These are phyloP conservation scores for Flagelloscypha sp. DNA, from an alignment of 768 basidiomycete species.

Conservation along the genomic window DNA sequence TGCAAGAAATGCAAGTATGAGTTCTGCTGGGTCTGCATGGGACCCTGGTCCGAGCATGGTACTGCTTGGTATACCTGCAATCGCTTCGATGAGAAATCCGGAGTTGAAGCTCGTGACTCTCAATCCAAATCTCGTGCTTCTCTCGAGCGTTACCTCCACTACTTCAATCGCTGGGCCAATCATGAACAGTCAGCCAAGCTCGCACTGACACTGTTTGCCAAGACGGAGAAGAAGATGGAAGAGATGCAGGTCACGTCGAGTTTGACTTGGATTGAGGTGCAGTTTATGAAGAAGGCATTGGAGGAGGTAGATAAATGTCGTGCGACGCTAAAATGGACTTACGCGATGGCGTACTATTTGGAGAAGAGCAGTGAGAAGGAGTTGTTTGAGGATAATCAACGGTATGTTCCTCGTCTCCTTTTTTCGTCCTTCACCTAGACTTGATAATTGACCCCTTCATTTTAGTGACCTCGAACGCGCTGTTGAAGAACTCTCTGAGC, in stretches of 20 bases:
- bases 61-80: conserved; percentile 98
- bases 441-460: background rate
- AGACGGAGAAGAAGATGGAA: conserved; percentile 99
- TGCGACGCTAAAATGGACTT: conserved; percentile 98
- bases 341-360: conserved; percentile 98
- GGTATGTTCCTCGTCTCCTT: conserved; percentile 33
- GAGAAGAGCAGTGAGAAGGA: conserved; percentile 87
- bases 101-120: conserved; percentile 82
- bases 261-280: conserved; percentile 96
- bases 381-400: conserved; percentile 95
- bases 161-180: conserved; percentile 99
- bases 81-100: conserved; percentile 88
- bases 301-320: conserved; percentile 86
- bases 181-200: conserved; percentile 99
- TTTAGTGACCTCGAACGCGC: conserved; percentile 85
- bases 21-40: conserved; percentile 99
- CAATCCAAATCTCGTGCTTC: conserved; percentile 87
- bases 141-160: conserved; percentile 93
- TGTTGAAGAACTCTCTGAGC: conserved; percentile 89
- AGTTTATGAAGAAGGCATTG: conserved; percentile 98
- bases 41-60: conserved; percentile 96
- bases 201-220: conserved; percentile 82
- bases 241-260: conserved; percentile 93
- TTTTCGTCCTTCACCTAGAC: background rate
- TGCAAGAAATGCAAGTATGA: conserved; percentile 99